These are phyloP conservation scores for Aureobasidium sp. DNA, from an alignment of 2,329 filamentous ascomycete species.

Conservation along the genomic window DNA sequence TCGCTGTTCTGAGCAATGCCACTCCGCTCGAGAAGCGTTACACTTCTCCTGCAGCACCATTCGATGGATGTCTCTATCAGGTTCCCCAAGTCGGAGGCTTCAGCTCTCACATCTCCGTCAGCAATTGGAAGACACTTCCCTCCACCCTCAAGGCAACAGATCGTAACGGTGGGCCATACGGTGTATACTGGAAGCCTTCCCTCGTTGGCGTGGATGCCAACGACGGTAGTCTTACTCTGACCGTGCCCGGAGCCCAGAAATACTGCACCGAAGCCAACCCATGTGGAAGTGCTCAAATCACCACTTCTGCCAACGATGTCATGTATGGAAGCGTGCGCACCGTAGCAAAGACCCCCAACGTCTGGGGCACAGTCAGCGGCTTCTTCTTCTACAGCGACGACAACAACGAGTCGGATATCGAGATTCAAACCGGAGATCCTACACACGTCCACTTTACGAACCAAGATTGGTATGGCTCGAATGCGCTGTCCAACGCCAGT, in stretches of 20 bases:
- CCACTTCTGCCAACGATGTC: slow-evolving; percentile 51
- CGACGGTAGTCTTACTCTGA: slow-evolving; percentile 4
- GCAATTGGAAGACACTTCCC: slow-evolving; percentile 3
- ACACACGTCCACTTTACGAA: slow-evolving; percentile 42
- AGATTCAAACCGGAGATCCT: slow-evolving; percentile 31
- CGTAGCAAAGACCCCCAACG: slow-evolving; percentile 55
- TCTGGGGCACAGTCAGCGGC: slow-evolving; percentile 63
- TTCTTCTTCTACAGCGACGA: slow-evolving; percentile 81
- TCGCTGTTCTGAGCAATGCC: background rate
- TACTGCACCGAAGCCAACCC: background rate
- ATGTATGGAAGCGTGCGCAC: slow-evolving; percentile 63
- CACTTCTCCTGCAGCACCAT: background rate
- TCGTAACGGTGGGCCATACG: background rate
- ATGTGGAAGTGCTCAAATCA: slow-evolving; percentile 50
- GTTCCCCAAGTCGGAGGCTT: slow-evolving; percentile 1
- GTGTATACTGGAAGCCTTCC: background rate
- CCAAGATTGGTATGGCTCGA: slow-evolving; percentile 57
- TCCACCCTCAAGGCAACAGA: slow-evolving; percentile 2
- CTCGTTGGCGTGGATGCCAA: background rate
- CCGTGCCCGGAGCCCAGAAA: slow-evolving; percentile 2
- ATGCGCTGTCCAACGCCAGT: slow-evolving; percentile 53
- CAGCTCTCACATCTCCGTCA: background rate
- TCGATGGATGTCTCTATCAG: background rate
- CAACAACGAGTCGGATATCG: slow-evolving; percentile 74
- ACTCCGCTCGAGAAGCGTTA: background rate